Base-by-base conservation (phyloP, 2,329 filamentous ascomycete genomes). In the Blastomyces emzantsi region DNA sequence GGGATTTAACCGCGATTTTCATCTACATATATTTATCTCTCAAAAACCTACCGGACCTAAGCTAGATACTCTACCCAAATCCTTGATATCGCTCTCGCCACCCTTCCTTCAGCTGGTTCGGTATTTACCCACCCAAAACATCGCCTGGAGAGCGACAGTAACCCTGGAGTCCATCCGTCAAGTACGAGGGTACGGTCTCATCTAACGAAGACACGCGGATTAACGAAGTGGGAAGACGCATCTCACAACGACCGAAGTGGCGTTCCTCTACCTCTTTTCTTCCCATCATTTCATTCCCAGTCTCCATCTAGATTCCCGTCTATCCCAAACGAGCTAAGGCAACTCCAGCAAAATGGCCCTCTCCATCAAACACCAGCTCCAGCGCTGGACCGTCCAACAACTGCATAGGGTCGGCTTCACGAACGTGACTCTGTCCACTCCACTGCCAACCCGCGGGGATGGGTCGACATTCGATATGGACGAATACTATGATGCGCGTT, bases 301-400 rank as follows among this genome's bases (percentile, higher is more conserved):
- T n/a, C 2, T 28, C 33, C 56, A 25, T 28, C 56, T 36, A 41
- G 36, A 39, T 13, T n/a, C 2, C 22, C 33, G 17, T 13, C 9
- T 25, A 25, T 30, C 36, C 5, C 56, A 1, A 13, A 11, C 19
- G 22, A 9, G 19, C 19, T 13, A 30, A 19, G 25, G 17, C 9
- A 9, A 25, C 58, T 13, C 41, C 9, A 41, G 13, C 8, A 13
- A 39, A 47, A 54, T 54, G 45, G 7, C 33, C 15, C 45, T 54
- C 33, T 61, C 60, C 60, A n/a, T 61, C 33, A 61, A 52, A 55
- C 60, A 61, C 60, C 19, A 54, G 45, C 49, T 61, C 47, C 60
- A 61, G 19, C 60, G 60, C 33, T 61, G 60, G 60, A 52, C 47
- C 25, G 47, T 61, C 25, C 45, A 41, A 36, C 60, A 55, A 43